Conservation (phyloP, 257 asterid genomes). For the Thymus quinquecostatus region DNA sequence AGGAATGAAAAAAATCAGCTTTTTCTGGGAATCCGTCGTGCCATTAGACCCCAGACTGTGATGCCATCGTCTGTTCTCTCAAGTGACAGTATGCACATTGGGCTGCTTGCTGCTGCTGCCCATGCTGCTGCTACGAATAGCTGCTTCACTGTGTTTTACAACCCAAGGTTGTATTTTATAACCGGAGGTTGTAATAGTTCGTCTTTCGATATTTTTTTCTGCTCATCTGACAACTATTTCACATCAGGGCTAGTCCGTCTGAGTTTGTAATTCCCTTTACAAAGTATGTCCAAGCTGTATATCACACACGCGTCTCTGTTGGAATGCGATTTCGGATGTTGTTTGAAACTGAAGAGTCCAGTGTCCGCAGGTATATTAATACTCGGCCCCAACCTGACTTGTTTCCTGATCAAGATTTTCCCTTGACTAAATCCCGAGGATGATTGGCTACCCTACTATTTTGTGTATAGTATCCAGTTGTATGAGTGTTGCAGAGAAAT, state of each 20-base stretch:
- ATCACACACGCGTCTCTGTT: constrained; percentile 87
- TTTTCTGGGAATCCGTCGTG: constrained; percentile 91
- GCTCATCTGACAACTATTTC: constrained; percentile 26
- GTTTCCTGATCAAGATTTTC: too few relatives aligned
- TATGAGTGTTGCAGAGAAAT: not conserved
- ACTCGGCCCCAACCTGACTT: not conserved
- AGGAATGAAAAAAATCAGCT: constrained; percentile 96
- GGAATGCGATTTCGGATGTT: constrained; percentile 97
- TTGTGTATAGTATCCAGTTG: not conserved
- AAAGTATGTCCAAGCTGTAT: constrained; percentile 82
- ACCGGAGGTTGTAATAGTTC: constrained; percentile 64
- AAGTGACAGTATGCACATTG: constrained; percentile 97
- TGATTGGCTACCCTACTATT: not conserved
- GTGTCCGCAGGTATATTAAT: constrained; percentile 79
- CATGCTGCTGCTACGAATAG: constrained; percentile 97
- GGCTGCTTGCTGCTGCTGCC: constrained; percentile 97
- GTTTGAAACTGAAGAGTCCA: constrained; percentile 96
- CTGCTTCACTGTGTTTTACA: constrained; percentile 87
- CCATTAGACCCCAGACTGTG: constrained; percentile 85
- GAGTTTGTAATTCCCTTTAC: constrained; percentile 88
- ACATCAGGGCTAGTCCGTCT: constrained; percentile 87
- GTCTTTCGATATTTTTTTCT: not conserved
- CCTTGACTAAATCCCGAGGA: not conserved
- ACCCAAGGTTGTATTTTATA: constrained; percentile 83
- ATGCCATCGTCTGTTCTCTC: constrained; percentile 97